Conservation (phyloP, 352 stramenopile genomes). For the Globisporangium orthogonon region DNA sequence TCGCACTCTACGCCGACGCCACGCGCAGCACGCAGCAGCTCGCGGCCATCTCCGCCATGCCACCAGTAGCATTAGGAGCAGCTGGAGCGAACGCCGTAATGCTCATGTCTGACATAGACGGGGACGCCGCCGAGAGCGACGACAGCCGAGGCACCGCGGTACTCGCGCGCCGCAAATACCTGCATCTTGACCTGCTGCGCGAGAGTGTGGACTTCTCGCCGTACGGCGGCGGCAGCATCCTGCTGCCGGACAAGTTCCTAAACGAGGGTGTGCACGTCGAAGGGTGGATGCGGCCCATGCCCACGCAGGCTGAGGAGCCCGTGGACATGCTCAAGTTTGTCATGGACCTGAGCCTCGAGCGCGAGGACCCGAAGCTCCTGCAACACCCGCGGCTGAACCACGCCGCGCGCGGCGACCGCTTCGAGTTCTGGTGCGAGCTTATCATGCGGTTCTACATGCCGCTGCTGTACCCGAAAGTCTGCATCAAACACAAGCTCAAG, state of each 20-base stretch:
- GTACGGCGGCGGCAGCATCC: constrained; percentile 76
- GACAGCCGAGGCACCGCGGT: constrained; percentile 27
- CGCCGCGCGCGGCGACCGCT: constrained; percentile 53
- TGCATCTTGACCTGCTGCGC: constrained; percentile 70
- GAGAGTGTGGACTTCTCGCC: constrained; percentile 85
- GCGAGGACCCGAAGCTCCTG: constrained; percentile 43
- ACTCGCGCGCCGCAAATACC: constrained; percentile 40
- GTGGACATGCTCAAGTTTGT: constrained; percentile 89
- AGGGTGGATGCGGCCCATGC: constrained; percentile 74
- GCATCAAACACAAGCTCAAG: constrained; percentile 82
- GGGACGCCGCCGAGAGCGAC: constrained; percentile 23
- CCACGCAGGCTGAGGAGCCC: constrained; percentile 78
- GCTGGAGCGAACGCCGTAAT: constrained; percentile 32
- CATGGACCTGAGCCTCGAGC: constrained; percentile 84
- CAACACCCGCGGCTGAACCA: constrained; percentile 37
- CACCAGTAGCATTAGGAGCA: background rate
- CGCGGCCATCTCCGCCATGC: constrained; percentile 25
- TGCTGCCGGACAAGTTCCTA: constrained; percentile 72
- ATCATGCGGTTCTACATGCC: constrained; percentile 91
- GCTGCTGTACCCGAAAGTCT: constrained; percentile 81
- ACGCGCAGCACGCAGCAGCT: constrained; percentile 71
- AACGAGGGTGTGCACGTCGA: constrained; percentile 84
- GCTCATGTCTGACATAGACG: constrained; percentile 35
- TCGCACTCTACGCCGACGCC: constrained; percentile 78
- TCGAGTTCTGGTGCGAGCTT: constrained; percentile 81